Conservation (phyloP, 1,284 basidiomycete species). For the Trichosporon faecale region DNA sequence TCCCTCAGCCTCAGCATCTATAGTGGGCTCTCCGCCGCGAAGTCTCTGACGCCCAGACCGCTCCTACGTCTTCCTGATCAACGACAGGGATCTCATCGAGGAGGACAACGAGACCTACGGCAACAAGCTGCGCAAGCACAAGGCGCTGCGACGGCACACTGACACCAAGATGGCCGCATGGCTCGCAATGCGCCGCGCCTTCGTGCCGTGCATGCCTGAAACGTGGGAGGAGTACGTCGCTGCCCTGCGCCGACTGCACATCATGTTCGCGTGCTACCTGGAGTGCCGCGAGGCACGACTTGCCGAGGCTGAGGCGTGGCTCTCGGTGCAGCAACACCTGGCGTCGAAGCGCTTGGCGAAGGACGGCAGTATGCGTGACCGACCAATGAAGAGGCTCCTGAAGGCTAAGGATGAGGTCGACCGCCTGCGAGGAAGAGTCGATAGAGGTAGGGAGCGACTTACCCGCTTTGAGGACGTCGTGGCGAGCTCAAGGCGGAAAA, state of each 20-base stretch:
- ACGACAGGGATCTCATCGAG: neutral
- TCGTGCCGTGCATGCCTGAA: neutral
- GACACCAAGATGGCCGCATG: neutral
- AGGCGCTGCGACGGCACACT: neutral
- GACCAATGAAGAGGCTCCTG: neutral
- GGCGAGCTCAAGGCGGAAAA: neutral
- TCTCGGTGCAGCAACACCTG: neutral
- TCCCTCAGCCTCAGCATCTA: neutral
- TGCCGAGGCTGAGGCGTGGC: neutral
- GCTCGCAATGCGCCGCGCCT: neutral
- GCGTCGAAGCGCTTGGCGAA: neutral
- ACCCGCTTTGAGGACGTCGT: neutral
- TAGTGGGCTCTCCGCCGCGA: neutral
- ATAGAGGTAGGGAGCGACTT: neutral
- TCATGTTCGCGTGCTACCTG: neutral
- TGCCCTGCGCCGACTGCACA: neutral
- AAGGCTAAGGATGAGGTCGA: neutral
- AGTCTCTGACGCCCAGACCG: neutral
- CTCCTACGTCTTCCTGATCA: neutral
- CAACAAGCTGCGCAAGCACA: neutral
- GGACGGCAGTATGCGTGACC: neutral
- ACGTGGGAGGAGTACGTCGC: neutral
- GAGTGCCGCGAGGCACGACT: neutral
- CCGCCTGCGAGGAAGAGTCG: neutral
- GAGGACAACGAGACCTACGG: neutral